Evolutionary conservation across 2,329 filamentous ascomycete genomes (phyloP), one percentile per base, ranked within the genome.

Genomic region (Camillea tinctor): DNA sequence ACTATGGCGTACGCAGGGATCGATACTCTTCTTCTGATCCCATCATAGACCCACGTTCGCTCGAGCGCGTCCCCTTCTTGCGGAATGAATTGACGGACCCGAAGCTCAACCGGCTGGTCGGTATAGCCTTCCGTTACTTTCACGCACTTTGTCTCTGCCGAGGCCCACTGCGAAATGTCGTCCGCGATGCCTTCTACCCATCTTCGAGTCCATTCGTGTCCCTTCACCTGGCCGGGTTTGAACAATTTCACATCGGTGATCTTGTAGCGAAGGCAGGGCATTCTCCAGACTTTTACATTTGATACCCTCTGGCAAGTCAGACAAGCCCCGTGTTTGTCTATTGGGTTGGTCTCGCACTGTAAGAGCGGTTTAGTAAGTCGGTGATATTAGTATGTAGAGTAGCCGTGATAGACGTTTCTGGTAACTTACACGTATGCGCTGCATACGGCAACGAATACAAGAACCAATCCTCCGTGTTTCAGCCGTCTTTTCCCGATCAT

Each of bases 401-500:
- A 19, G 26, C 36, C 13, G 22, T 30, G 6, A 30, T 30, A 19
- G 13, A 54, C 20, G 40, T 19, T n/a, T 30, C 20, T 52, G 60
- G 26, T 19, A 40, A 75, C 83, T 79, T 72, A 87, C 84, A 54
- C 85, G 79, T 66, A 87, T 86, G 50, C 84, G 79, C 64, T 87
- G 85, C 82, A 87, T 86, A 54, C 83, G 79, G 63, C 85, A 88
- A 51, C 84, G 77, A 60, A 87, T 81, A 66, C 85, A 88, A 20
- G 82, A 85, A 8, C 84, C 84, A 19, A 84, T 81, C 57, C 81
- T 82, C 60, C 85, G 78, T 1, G 84, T 87, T 58, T 81, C 76
- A 0, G 85, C 85, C 0, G 84, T 87, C 64, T 81, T 76, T 61
- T 83, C 77, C 22, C 84, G 79, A 26, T 80, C 75, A 9, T 73